A percentile compares a stretch with the other conserved stretches of the same genome.
phyloP scores from a whole-genome alignment of 345 rosid genomes.

The Leavenworthia alabamica region DNA sequence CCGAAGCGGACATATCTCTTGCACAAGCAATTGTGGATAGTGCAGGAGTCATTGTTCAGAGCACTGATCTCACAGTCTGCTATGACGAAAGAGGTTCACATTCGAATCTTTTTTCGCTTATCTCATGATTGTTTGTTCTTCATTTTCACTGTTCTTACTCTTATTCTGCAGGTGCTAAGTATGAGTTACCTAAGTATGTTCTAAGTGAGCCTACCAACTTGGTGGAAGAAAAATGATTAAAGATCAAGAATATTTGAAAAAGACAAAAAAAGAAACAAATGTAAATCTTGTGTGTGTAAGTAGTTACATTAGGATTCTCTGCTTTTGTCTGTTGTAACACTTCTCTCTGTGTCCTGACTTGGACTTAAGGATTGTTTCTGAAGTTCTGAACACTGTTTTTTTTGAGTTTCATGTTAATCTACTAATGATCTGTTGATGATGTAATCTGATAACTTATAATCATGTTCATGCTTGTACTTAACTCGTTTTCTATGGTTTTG shows the following conservation, averaged over 20 bases:
- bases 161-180: constrained; percentile 70
- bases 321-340: constrained; percentile 24
- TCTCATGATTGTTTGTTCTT: background rate
- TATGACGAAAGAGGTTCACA: constrained; percentile 81
- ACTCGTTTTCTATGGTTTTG: background rate
- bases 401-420: constrained; percentile 7
- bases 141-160: background rate
- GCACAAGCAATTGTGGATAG: constrained; percentile 82
- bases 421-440: background rate
- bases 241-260: constrained; percentile 15
- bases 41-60: constrained; percentile 82
- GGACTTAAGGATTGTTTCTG: constrained; percentile 11
- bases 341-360: constrained; percentile 19
- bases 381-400: background rate
- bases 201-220: constrained; percentile 88
- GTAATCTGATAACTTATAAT: background rate
- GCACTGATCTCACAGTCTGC: constrained; percentile 65
- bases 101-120: background rate
- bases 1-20: constrained; percentile 63
- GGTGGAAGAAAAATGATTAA: constrained; percentile 43
- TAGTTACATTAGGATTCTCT: constrained; percentile 32
- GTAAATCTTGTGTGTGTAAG: constrained; percentile 32
- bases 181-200: constrained; percentile 89
- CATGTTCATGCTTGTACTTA: constrained; percentile 1
- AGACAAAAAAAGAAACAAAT: constrained; percentile 1